These are phyloP conservation scores for Suhomyces yuchorum DNA, from an alignment of 1,139 yeast species.

Conservation along the genomic window DNA sequence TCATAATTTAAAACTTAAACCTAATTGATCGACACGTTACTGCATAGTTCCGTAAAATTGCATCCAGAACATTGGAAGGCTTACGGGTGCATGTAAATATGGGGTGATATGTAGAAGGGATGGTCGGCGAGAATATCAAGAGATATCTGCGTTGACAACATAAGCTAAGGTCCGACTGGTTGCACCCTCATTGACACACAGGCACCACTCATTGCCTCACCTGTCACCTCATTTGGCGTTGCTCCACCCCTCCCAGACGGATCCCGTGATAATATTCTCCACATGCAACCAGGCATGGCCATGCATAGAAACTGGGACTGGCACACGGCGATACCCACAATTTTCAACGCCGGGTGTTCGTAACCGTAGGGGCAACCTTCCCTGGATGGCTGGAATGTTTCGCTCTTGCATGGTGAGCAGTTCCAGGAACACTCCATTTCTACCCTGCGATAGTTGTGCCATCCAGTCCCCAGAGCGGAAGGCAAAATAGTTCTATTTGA, in stretches of 20 bases:
- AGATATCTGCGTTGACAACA: background rate
- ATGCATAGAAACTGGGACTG: background rate
- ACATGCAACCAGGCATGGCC: background rate
- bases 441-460: background rate
- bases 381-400: background rate
- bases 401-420: background rate
- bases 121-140: background rate
- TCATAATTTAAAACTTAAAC: background rate
- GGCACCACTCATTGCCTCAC: background rate
- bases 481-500: background rate
- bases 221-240: background rate
- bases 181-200: background rate
- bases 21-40: background rate
- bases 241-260: background rate
- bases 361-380: background rate
- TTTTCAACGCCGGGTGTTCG: background rate
- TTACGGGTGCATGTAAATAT: background rate
- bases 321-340: background rate
- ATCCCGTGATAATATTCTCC: background rate
- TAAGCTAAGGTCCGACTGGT: background rate
- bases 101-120: background rate
- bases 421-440: background rate
- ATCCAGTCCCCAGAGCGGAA: background rate
- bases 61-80: background rate
- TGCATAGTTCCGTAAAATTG: background rate